Evolutionary conservation across 106 monocot species (phyloP).

Genomic region (Vanilla planifolia): DNA sequence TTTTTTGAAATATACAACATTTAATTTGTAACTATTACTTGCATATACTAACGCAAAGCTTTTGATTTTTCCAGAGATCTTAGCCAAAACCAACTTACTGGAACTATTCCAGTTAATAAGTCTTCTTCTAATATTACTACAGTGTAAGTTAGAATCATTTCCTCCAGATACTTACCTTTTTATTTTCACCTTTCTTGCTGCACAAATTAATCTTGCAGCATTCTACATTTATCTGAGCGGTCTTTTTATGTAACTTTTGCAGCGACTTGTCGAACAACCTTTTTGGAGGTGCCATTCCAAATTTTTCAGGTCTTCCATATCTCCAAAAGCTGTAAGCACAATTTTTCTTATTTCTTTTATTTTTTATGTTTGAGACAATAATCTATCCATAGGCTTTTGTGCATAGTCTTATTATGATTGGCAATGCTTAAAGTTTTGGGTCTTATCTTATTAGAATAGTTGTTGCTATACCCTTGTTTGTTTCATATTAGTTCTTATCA

Average conservation of each 20-base stretch:
- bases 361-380: too few relatives aligned
- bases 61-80: conserved; percentile 61
- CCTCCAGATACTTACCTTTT: neutral
- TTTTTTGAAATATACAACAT: neutral
- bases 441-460: too few relatives aligned
- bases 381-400: too few relatives aligned
- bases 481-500: too few relatives aligned
- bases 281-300: conserved; percentile 64
- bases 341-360: too few relatives aligned
- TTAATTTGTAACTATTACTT: neutral
- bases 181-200: too few relatives aligned
- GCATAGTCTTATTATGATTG: too few relatives aligned
- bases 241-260: conserved; percentile 18
- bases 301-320: conserved; percentile 52
- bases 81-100: conserved; percentile 56
- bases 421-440: too few relatives aligned
- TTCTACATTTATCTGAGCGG: too few relatives aligned
- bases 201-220: too few relatives aligned
- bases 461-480: too few relatives aligned
- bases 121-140: conserved; percentile 65
- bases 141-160: conserved; percentile 31
- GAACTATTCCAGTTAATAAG: conserved; percentile 47
- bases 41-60: neutral
- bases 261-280: conserved; percentile 63
- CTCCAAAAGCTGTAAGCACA: conserved; percentile 68